Conservation (phyloP, 805 yeast genomes). For the Hanseniaspora singularis region DNA sequence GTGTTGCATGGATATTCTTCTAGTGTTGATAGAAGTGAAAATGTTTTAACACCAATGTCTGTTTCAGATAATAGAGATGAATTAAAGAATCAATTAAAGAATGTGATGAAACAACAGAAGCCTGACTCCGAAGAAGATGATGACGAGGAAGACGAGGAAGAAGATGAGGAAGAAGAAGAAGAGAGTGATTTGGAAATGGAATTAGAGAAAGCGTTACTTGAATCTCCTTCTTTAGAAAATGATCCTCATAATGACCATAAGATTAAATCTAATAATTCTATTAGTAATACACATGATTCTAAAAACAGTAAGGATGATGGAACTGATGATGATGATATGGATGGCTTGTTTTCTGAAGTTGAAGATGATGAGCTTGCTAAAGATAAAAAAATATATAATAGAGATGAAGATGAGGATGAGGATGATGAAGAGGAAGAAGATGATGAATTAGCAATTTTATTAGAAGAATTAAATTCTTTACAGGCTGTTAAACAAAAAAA, state of each 20-base stretch:
- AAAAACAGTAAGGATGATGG: slow-evolving; percentile 26
- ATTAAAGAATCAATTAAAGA: slow-evolving; percentile 23
- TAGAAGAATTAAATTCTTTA: slow-evolving; percentile 9
- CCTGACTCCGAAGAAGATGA: slow-evolving; percentile 20
- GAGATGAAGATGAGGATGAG: slow-evolving; percentile 29
- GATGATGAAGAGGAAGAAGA: slow-evolving; percentile 32
- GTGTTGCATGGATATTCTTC: slow-evolving; percentile 21
- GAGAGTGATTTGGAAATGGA: slow-evolving; percentile 21
- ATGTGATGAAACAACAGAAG: slow-evolving; percentile 11
- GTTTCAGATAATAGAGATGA: no score
- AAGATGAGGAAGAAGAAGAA: slow-evolving; percentile 21
- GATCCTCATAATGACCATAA: no score
- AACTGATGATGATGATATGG: slow-evolving; percentile 19
- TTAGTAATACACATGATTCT: no score
- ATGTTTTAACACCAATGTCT: no score
- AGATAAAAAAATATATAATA: slow-evolving; percentile 26
- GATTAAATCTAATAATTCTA: no score
- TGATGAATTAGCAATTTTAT: slow-evolving; percentile 23
- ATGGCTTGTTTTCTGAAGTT: slow-evolving; percentile 27
- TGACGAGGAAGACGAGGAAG: slow-evolving; percentile 21
- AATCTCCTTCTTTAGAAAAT: no score
- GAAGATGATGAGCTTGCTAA: slow-evolving; percentile 28
- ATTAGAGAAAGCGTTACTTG: slow-evolving; percentile 23
- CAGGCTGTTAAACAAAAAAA: slow-evolving; percentile 13
- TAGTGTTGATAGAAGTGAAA: no score